Base-by-base conservation (phyloP, 116 monocot genomes). In the Phalaenopsis hybrid region DNA sequence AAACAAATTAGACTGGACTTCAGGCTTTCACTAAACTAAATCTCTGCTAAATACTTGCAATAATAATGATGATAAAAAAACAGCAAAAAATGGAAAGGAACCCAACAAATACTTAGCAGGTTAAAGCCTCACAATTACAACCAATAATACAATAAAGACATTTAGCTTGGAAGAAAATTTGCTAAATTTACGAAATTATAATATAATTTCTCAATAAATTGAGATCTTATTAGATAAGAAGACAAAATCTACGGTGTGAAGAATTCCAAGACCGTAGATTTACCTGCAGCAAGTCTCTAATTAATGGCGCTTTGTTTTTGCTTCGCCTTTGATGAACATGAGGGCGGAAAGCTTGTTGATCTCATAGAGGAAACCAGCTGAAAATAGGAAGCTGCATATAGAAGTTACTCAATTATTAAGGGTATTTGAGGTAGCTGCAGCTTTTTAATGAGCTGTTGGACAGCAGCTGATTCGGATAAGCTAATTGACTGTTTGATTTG, bases 381-480 rank as follows among this genome's bases (percentile, higher is more conserved):
- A 96, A 84, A 96, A 96, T 75, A 96, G 58, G 84, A 96, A 92
- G 61, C 93, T 96, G 96, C 89, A 89, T 20, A 51, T 58, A 61
- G 44, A 79, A 23, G 28, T 28, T 28, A 28, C 28, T 28, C 28
- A 28, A 28, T 28, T 28, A 28, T 28, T 28, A 28, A 28, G 28
- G 0, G 28, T 28, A 28, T 28, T 28, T 28, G 28, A 28, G 28
- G 28, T 28, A 28, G 28, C 28, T 28, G 28, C 28, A 28, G 28
- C 28, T 28, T 28, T 28, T 28, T 28, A 28, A 28, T 28, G 28
- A 28, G 28, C 28, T 28, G 28, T 28, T 28, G 28, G 28, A 28
- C 28, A 28, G 28, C 28, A 28, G 28, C 28, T 28, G 28, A 28
- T 28, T 28, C 28, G 28, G 28, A 28, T 28, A 28, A 28, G 28